Evolutionary conservation across 108 stramenopile genomes (phyloP), one percentile per base, ranked within the genome.

Genomic region (Nitzschia sp.): DNA sequence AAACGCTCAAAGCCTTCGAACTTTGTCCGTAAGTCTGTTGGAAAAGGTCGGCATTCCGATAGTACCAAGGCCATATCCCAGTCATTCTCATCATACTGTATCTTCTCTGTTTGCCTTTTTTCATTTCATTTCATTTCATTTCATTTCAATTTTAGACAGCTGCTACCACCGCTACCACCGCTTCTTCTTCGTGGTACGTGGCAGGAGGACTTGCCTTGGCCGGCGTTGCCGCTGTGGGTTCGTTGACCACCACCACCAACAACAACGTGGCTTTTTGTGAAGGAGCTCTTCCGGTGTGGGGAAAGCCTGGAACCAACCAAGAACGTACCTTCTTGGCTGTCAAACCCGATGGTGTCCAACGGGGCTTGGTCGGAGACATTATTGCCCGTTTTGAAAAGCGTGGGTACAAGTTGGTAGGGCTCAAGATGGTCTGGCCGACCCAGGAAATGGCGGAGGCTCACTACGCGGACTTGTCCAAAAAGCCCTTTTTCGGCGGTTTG

Each of bases 311-410:
- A 60, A 91, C 87, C 65, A 86, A 83, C 75, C 90, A 85, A 62
- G 96, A 96, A 70, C 85, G 93, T 31, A 93, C 90, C 48, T 96
- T 92, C 78, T 79, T 96, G 71, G 93, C 94, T 52, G 80, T 93
- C 71, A 98, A 98, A 79, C 96, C 97, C 16, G 96, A 98, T 75
- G 97, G 92, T 33, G 97, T 98, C 8, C 96, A 96, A 74, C 82
- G 97, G 17, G 95, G 92, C n/a, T 72, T 97, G 45, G 81, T 97
- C 34, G 96, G 95, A 25, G 92, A 94, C 54, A 96, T 98, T 57
- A 96, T 98, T 71, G 80, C 80, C 47, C 85, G 97, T 9, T 98
- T 98, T 71, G 94, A 96, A 70, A 87, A 87, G 79, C 86, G 94
- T 38, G 97, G 97, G 38, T 97, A 92, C 89, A 96, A 96, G 71